Conservation (phyloP, 148 eudicot genomes). For the Dysphania ambrosioides region DNA sequence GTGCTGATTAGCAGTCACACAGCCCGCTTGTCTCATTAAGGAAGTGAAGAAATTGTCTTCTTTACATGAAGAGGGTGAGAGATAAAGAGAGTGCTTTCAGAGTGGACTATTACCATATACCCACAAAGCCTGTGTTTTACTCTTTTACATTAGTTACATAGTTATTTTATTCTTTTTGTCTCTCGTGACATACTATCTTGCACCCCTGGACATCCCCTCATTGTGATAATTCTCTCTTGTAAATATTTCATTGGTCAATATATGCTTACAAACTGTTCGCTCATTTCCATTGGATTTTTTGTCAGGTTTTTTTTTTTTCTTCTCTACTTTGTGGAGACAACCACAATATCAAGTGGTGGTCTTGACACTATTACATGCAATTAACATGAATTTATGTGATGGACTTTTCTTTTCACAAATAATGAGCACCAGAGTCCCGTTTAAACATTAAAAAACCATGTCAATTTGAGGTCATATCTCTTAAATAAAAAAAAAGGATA, state of each 20-base stretch:
- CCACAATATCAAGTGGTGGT: background rate
- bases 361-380: background rate
- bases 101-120: background rate
- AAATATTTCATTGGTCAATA: background rate
- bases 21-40: background rate
- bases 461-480: too few species aligned
- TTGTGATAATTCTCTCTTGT: background rate
- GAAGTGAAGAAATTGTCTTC: background rate
- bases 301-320: background rate
- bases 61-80: background rate
- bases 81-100: background rate
- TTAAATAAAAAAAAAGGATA: too few species aligned
- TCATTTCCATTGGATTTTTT: background rate
- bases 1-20: background rate
- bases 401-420: too few species aligned
- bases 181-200: background rate
- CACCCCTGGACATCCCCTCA: background rate
- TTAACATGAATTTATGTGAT: too few species aligned
- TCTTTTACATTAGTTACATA: background rate
- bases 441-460: too few species aligned
- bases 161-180: background rate
- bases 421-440: too few species aligned
- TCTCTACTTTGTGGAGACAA: background rate
- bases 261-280: background rate
- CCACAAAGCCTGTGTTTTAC: background rate